phyloP scores from a whole-genome alignment of 169 alveolate genomes.

The Babesia caballi region DNA sequence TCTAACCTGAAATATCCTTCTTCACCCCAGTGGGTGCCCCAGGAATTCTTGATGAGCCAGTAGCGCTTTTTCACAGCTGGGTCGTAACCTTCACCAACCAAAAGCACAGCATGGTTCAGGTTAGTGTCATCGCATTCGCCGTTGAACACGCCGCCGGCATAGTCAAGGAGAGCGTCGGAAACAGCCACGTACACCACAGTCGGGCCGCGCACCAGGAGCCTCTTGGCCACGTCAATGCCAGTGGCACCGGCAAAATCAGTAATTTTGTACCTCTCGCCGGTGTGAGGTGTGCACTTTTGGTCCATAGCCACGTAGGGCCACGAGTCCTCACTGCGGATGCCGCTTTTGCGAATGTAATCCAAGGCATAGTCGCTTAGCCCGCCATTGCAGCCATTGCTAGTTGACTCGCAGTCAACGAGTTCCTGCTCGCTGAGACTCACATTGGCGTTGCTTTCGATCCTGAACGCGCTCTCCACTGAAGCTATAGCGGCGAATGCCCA shows the following conservation, averaged over 20 bases:
- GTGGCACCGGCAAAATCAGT: conserved; percentile 11
- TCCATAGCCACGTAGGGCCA: conserved; percentile 76
- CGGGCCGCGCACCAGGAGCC: conserved; percentile 67
- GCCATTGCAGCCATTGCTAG: conserved; percentile 83
- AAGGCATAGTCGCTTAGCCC: conserved; percentile 81
- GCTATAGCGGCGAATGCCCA: conserved; percentile 87
- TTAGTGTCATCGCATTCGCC: conserved; percentile 61
- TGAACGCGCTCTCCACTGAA: conserved; percentile 29
- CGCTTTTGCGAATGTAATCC: conserved; percentile 72
- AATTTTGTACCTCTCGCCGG: conserved; percentile 8
- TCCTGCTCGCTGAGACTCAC: conserved; percentile 82
- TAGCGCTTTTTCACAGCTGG: conserved; percentile 50
- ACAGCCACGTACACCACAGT: conserved; percentile 89
- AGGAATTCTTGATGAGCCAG: conserved; percentile 82
- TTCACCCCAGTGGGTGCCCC: conserved; percentile 86
- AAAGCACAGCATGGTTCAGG: conserved; percentile 81
- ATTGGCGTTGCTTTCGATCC: background rate
- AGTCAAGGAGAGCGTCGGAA: conserved; percentile 76
- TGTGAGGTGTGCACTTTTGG: conserved; percentile 27
- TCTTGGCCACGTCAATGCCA: conserved; percentile 59
- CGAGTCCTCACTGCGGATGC: conserved; percentile 67
- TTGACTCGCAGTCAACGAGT: conserved; percentile 80
- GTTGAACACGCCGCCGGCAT: conserved; percentile 76
- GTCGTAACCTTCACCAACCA: conserved; percentile 82
- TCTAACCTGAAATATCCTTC: conserved; percentile 76